A percentile compares a stretch with the other conserved stretches of the same genome.
Conservation (phyloP, 148 eudicot genomes). For the Fagopyrum esculentum region DNA sequence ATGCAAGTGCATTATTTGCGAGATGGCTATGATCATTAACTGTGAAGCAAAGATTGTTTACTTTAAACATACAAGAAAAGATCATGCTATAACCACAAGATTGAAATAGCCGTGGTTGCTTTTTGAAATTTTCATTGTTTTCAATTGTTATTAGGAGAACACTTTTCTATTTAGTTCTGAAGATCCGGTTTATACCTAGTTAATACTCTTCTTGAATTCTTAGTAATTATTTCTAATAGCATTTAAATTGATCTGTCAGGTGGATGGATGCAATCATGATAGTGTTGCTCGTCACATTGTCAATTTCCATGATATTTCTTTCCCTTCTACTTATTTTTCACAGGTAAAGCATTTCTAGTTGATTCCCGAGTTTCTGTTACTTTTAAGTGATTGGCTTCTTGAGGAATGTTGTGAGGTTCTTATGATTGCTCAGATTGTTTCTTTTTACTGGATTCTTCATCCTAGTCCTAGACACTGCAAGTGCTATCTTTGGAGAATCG, state of each 20-base stretch:
- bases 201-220: neutral
- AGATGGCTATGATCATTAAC: neutral
- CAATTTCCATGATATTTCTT: slow-evolving; percentile 35
- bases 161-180: neutral
- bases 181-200: neutral
- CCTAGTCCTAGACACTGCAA: neutral
- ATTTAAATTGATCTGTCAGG: slow-evolving; percentile 36
- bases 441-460: neutral
- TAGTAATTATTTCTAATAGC: slow-evolving; percentile 8
- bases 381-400: neutral
- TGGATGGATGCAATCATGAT: slow-evolving; percentile 63
- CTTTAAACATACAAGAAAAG: no score
- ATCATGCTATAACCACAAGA: neutral
- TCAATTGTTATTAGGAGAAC: neutral
- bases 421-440: neutral
- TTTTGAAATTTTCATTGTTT: neutral
- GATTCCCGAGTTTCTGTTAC: neutral
- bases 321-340: slow-evolving; percentile 36
- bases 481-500: neutral
- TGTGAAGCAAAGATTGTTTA: neutral
- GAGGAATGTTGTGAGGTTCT: neutral
- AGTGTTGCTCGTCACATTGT: slow-evolving; percentile 42
- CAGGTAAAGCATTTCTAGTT: slow-evolving; percentile 30
- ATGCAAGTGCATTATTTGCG: neutral
- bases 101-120: neutral